Evolutionary conservation across 805 yeast genomes (phyloP), one percentile per base, ranked within the genome.

Genomic region (Citeromyces nyonsensis): DNA sequence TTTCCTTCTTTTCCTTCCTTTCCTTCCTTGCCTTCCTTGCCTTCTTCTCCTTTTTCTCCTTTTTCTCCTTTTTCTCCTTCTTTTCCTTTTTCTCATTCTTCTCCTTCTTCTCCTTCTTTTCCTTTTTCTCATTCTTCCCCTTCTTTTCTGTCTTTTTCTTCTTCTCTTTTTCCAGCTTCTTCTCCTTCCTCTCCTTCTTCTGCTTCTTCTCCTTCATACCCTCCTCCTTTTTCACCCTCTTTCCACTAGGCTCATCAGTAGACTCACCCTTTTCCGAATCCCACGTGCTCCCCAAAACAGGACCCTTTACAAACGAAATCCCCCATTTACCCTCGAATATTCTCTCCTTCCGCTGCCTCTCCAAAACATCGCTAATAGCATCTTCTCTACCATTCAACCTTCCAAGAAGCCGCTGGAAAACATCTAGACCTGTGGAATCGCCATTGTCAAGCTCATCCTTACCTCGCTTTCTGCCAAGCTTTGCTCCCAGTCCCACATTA

Each of bases 371-470:
- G 35, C 59, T 57, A 15, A 80, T 67, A 35, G 63, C 67, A 24
- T 72, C 79, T 45, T 78, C 88, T 42, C 74, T 79, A 30, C 96
- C 96, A 49, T 88, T 88, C 39, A 88, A 63, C 48, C 85, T 69
- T 8, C 96, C 96, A 39, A 88, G 59, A 30, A 88, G 69, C 43
- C 93, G 66, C 57, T 88, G 98, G 49, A 91, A 88, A 3, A 79
- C 94, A 51, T 91, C 97, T 28, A 88, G 62, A 3, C 96, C 95
- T 8, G 85, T 80, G 41, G 88, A 75, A 41, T 83, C 94, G 36
- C 83, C 94, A 40, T 73, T 68, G 43, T 77, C 84, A 43, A 76
- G 73, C 40, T 71, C 82, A 42, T 77, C 91, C 29, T 59, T 66
- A 42, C 69, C 68, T 28, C 60, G 44, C 29, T 49, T 46, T 29